These are phyloP conservation scores for Aureobasidium musti DNA, from an alignment of 2,329 filamentous ascomycete genomes.

Conservation along the genomic window DNA sequence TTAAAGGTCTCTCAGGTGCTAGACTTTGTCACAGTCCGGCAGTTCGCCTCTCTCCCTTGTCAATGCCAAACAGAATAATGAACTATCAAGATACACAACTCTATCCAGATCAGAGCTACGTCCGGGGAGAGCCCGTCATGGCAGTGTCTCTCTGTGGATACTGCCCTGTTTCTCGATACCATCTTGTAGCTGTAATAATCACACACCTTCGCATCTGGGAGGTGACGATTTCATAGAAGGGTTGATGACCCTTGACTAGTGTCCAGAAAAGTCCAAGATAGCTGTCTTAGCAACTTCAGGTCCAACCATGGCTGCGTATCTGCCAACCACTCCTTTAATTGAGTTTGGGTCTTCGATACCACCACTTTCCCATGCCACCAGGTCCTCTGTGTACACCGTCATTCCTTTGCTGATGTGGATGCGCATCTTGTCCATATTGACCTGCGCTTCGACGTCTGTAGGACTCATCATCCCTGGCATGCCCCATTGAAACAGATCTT, in stretches of 20 bases:
- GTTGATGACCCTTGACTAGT: background rate
- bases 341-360: conserved; percentile 52
- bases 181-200: too few species aligned
- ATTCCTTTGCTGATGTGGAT: conserved; percentile 50
- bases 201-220: too few species aligned
- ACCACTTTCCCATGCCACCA: conserved; percentile 62
- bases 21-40: background rate
- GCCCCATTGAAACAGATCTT: conserved; percentile 60
- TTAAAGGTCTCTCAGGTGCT: background rate
- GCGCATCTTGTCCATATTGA: conserved; percentile 62
- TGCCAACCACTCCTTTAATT: conserved; percentile 65
- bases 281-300: conserved; percentile 59
- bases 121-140: too few species aligned
- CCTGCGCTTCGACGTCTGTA: conserved; percentile 52
- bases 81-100: too few species aligned
- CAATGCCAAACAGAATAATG: background rate
- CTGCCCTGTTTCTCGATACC: too few species aligned
- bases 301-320: conserved; percentile 67
- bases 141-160: too few species aligned
- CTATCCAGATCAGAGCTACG: too few species aligned
- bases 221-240: background rate
- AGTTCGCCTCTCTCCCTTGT: background rate
- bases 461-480: conserved; percentile 68
- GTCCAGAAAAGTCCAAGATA: conserved; percentile 58
- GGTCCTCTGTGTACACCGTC: conserved; percentile 47